Evolutionary conservation across 208 protist species (phyloP).

Genomic region (Wallacemonas sp.): DNA sequence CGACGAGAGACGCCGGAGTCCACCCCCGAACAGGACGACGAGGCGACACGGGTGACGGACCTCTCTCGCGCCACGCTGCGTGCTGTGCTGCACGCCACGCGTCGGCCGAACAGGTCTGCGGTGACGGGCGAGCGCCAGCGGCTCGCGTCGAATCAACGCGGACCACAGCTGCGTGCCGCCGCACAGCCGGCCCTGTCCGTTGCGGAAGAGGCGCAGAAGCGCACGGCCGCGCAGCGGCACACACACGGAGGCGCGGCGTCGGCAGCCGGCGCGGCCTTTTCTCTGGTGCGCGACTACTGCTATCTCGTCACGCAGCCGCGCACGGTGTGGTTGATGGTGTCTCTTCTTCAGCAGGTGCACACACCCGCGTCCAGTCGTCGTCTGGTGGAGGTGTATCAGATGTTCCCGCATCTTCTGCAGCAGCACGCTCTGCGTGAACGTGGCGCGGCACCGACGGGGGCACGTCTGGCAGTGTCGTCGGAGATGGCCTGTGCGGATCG

Average conservation of each 20-base stretch:
- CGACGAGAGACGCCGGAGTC: no score
- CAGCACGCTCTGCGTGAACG: no score
- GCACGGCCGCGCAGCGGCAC: no score
- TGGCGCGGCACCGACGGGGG: no score
- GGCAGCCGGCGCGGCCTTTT: conserved; percentile 29
- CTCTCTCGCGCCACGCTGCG: no score
- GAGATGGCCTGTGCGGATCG: no score
- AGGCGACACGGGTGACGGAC: neutral
- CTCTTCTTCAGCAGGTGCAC: conserved; percentile 31
- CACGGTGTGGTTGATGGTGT: conserved; percentile 52
- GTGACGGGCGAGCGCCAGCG: conserved; percentile 10
- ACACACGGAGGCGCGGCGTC: no score
- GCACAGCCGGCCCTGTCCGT: conserved; percentile 14
- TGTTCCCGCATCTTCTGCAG: conserved; percentile 1
- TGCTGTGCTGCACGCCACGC: neutral
- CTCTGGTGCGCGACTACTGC: conserved; percentile 39
- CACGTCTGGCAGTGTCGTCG: no score
- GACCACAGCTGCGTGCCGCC: conserved; percentile 39
- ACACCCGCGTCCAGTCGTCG: neutral
- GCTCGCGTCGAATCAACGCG: conserved; percentile 44
- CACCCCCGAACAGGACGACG: conserved; percentile 15
- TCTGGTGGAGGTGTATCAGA: conserved; percentile 9
- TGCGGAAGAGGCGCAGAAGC: neutral
- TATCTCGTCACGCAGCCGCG: conserved; percentile 40
- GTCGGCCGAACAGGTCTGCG: neutral